A percentile compares a stretch with the other conserved stretches of the same genome.
These are phyloP conservation scores for Cornus controversa DNA, from an alignment of 148 eudicot species.

Conservation along the genomic window DNA sequence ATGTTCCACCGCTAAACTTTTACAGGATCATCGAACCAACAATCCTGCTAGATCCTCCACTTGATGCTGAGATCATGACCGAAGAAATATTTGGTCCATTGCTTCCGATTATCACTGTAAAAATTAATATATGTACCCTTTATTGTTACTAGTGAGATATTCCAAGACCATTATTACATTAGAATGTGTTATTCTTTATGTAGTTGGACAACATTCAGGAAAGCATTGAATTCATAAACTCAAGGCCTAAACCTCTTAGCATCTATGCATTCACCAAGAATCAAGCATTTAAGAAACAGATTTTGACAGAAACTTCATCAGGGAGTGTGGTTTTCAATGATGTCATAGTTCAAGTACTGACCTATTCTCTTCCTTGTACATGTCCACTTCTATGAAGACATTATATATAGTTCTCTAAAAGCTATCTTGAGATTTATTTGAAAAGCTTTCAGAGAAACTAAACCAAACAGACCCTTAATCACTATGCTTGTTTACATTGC, in stretches of 20 bases:
- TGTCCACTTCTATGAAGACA: not conserved
- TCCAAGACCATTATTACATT: not conserved
- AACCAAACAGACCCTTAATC: not conserved
- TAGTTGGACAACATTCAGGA: constrained; percentile 71
- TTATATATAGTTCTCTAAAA: no score
- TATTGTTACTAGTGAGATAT: not conserved
- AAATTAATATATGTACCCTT: not conserved
- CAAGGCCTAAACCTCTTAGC: constrained; percentile 74
- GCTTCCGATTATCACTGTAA: constrained; percentile 89
- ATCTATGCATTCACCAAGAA: constrained; percentile 81
- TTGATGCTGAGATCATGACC: constrained; percentile 78
- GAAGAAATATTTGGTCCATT: constrained; percentile 97
- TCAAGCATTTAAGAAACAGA: constrained; percentile 49
- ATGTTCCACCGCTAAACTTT: no score
- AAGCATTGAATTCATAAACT: constrained; percentile 77
- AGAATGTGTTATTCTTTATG: not conserved
- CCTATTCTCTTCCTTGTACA: not conserved
- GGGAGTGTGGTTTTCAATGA: constrained; percentile 84
- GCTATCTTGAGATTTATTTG: no score
- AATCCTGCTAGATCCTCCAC: constrained; percentile 82
- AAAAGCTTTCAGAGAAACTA: no score
- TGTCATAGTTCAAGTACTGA: constrained; percentile 61
- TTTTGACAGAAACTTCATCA: constrained; percentile 79
- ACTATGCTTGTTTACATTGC: constrained; percentile 13
- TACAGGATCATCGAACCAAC: constrained; percentile 87